A percentile compares a stretch with the other conserved stretches of the same genome.
Evolutionary conservation across 2,329 filamentous ascomycete genomes (phyloP).

Genomic region (Xylaria sp.): DNA sequence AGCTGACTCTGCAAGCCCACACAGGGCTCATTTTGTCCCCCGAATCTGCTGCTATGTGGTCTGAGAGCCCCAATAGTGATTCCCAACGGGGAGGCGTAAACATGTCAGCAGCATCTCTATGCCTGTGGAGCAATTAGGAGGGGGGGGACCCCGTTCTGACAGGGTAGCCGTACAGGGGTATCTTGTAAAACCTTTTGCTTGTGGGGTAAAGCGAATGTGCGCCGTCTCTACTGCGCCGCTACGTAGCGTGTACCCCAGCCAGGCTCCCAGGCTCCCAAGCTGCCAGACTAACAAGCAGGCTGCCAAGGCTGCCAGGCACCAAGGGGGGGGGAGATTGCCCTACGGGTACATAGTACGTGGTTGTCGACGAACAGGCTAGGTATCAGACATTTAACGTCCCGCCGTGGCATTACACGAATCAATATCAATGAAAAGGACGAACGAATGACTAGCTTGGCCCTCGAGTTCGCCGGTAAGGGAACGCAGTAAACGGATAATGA

Average conservation of each 20-base stretch:
- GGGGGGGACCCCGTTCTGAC: slow-evolving; percentile 5
- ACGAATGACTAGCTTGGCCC: too few relatives aligned
- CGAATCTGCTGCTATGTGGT: slow-evolving; percentile 11
- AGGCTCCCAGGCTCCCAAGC: too few relatives aligned
- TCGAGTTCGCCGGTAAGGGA: too few relatives aligned
- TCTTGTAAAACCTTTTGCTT: slow-evolving; percentile 12
- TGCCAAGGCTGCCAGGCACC: neutral
- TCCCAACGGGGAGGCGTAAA: slow-evolving; percentile 20
- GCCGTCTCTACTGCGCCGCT: slow-evolving; percentile 6
- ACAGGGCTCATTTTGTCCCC: slow-evolving; percentile 6
- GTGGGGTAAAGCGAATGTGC: slow-evolving; percentile 19
- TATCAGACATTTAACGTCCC: too few relatives aligned
- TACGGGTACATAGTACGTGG: too few relatives aligned
- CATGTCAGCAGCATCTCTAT: slow-evolving; percentile 5
- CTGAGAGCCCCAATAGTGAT: slow-evolving; percentile 9
- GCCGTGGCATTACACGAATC: too few relatives aligned
- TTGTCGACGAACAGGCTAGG: too few relatives aligned
- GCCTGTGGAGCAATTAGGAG: slow-evolving; percentile 12
- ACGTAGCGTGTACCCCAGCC: too few relatives aligned
- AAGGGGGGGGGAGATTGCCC: neutral
- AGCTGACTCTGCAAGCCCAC: too few relatives aligned
- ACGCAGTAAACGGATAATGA: too few relatives aligned
- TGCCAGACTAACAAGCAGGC: neutral
- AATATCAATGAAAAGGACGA: too few relatives aligned
- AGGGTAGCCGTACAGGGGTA: slow-evolving; percentile 7